phyloP scores from a whole-genome alignment of 2,329 filamentous ascomycete species.

The Cryphonectria carpinicola region DNA sequence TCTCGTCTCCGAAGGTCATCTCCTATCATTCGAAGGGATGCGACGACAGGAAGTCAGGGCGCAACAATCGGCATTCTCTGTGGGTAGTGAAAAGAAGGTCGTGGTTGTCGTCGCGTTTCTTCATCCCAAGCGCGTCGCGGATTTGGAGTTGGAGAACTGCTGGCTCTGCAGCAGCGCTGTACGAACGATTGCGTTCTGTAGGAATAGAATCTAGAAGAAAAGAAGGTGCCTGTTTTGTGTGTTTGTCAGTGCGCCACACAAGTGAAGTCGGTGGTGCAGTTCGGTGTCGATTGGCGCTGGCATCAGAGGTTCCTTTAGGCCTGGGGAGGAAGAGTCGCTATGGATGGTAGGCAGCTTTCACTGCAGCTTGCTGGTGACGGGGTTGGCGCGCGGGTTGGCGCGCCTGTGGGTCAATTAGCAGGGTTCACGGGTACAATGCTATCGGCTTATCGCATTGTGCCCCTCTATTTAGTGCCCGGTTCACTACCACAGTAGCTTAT shows the following conservation, averaged over 20 bases:
- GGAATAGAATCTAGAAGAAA: neutral
- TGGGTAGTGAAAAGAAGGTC: constrained; percentile 5
- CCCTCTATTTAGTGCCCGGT: neutral
- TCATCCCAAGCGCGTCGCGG: constrained; percentile 29
- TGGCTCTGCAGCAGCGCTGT: neutral
- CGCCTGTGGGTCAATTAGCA: neutral
- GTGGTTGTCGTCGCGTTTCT: constrained; percentile 21
- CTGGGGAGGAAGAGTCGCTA: neutral
- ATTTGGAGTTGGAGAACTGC: neutral
- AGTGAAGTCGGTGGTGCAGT: neutral
- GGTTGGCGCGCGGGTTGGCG: neutral
- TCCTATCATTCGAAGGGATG: constrained; percentile 15
- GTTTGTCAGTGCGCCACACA: neutral
- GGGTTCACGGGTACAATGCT: constrained; percentile 8
- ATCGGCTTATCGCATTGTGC: constrained; percentile 1
- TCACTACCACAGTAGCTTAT: neutral
- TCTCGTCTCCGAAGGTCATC: constrained; percentile 36
- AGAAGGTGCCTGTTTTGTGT: neutral
- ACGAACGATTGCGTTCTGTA: neutral
- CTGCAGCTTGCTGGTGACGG: neutral
- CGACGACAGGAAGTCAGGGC: constrained; percentile 19
- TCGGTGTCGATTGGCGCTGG: neutral
- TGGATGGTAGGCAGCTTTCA: neutral
- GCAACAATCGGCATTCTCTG: constrained; percentile 22
- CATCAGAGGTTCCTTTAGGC: neutral